Conservation (phyloP, 2,329 filamentous ascomycete genomes). For the Aspergillus calidoustus region DNA sequence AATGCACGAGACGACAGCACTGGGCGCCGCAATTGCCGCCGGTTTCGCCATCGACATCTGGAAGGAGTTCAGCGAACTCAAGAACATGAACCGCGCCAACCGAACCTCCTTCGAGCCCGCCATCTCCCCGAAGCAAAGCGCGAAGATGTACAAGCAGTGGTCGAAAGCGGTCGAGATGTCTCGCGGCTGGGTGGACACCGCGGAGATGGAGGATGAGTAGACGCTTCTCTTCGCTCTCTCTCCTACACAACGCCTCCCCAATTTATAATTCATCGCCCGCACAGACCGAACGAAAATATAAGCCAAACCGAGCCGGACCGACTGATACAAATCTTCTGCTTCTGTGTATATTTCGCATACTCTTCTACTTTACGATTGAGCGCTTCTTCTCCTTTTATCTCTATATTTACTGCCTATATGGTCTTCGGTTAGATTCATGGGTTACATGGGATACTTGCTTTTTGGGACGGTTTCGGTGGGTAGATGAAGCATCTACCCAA, state of each 20-base stretch:
- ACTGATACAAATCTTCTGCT: slow-evolving; percentile 2
- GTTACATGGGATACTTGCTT: slow-evolving; percentile 9
- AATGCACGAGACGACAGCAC: slow-evolving; percentile 89
- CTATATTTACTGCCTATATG: not conserved
- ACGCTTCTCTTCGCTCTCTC: not conserved
- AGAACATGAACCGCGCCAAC: slow-evolving; percentile 71
- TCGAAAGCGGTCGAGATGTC: slow-evolving; percentile 79
- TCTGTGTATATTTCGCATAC: slow-evolving; percentile 13
- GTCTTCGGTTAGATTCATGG: slow-evolving; percentile 11
- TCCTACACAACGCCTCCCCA: not conserved
- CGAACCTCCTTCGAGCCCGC: slow-evolving; percentile 72
- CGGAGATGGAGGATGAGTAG: slow-evolving; percentile 31
- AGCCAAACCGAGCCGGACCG: not conserved
- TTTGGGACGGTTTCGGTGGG: slow-evolving; percentile 2
- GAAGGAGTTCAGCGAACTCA: slow-evolving; percentile 74
- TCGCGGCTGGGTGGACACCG: slow-evolving; percentile 64
- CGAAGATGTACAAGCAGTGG: slow-evolving; percentile 72
- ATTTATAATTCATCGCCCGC: not conserved
- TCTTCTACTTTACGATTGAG: slow-evolving; percentile 18
- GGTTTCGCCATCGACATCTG: slow-evolving; percentile 83
- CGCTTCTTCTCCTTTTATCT: slow-evolving; percentile 9
- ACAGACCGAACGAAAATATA: not conserved
- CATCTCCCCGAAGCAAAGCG: slow-evolving; percentile 62
- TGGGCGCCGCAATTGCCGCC: slow-evolving; percentile 86
- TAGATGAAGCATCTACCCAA: not conserved